Conservation (phyloP, 495 filamentous ascomycete species). For the Penicillium bialowiezense region DNA sequence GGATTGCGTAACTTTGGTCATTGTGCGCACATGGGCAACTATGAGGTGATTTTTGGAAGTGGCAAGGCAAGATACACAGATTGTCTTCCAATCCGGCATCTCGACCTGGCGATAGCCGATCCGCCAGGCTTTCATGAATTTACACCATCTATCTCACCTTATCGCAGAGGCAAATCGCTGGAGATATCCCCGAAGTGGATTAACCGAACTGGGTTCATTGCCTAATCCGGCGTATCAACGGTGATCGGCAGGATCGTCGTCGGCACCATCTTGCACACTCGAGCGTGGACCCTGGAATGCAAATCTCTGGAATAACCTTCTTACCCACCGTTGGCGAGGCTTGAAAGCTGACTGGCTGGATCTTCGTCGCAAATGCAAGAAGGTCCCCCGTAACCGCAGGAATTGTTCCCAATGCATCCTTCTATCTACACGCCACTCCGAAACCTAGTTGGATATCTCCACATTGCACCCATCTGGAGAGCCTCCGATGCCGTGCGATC, state of each 20-base stretch:
- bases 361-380: neutral
- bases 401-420: constrained; percentile 9
- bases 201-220: neutral
- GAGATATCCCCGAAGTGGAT: too few relatives aligned
- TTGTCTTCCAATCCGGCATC: too few relatives aligned
- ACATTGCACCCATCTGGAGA: neutral
- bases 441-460: neutral
- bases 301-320: neutral
- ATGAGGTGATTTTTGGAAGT: too few relatives aligned
- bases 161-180: too few relatives aligned
- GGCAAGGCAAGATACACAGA: too few relatives aligned
- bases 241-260: neutral
- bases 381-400: neutral
- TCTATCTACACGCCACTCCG: neutral
- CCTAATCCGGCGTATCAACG: neutral
- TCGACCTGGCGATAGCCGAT: too few relatives aligned
- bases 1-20: too few relatives aligned
- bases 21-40: too few relatives aligned
- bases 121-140: too few relatives aligned
- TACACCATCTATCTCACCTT: too few relatives aligned
- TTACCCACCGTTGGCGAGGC: neutral
- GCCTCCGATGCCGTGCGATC: constrained; percentile 2
- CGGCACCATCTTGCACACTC: neutral
- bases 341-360: neutral
- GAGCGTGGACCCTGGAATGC: neutral